These are phyloP conservation scores for Vigna radiata DNA, from an alignment of 306 rosid genomes.

Conservation along the genomic window DNA sequence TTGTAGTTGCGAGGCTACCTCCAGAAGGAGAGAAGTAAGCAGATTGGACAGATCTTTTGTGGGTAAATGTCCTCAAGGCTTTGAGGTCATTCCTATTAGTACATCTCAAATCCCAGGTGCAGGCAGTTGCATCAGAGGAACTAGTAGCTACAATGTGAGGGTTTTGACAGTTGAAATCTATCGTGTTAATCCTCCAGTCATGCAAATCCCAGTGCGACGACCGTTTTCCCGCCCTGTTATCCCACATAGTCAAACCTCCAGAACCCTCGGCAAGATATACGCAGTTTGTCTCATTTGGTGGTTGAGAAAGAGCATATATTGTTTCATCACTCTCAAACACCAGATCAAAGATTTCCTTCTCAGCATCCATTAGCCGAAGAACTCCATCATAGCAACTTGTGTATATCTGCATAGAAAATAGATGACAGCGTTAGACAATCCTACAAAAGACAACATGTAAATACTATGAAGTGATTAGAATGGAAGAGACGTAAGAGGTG, in stretches of 20 bases:
- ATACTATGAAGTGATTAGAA: background rate
- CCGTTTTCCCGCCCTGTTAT: slow-evolving; percentile 65
- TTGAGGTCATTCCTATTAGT: slow-evolving; percentile 48
- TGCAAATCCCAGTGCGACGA: slow-evolving; percentile 69
- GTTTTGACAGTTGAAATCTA: slow-evolving; percentile 67
- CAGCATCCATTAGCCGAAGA: slow-evolving; percentile 82
- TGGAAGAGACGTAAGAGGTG: background rate
- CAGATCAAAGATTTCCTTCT: slow-evolving; percentile 83
- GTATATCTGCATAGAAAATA: slow-evolving; percentile 60
- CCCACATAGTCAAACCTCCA: slow-evolving; percentile 74
- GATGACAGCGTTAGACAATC: slow-evolving; percentile 6
- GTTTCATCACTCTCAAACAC: slow-evolving; percentile 53
- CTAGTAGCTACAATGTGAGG: slow-evolving; percentile 76
- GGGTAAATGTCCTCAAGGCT: slow-evolving; percentile 61
- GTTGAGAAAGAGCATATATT: slow-evolving; percentile 68
- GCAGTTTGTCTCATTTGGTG: slow-evolving; percentile 60
- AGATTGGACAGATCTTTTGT: slow-evolving; percentile 73
- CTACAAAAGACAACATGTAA: background rate
- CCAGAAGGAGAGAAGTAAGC: slow-evolving; percentile 96
- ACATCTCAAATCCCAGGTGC: slow-evolving; percentile 93
- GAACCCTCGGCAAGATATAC: slow-evolving; percentile 73
- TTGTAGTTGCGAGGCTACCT: slow-evolving; percentile 73
- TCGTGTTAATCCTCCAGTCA: slow-evolving; percentile 67
- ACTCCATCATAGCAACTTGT: slow-evolving; percentile 82
- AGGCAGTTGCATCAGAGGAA: slow-evolving; percentile 81